A percentile compares a stretch with the other conserved stretches of the same genome.
Evolutionary conservation across 305 asterid species (phyloP).

Genomic region (Solanum aculeatissimum): DNA sequence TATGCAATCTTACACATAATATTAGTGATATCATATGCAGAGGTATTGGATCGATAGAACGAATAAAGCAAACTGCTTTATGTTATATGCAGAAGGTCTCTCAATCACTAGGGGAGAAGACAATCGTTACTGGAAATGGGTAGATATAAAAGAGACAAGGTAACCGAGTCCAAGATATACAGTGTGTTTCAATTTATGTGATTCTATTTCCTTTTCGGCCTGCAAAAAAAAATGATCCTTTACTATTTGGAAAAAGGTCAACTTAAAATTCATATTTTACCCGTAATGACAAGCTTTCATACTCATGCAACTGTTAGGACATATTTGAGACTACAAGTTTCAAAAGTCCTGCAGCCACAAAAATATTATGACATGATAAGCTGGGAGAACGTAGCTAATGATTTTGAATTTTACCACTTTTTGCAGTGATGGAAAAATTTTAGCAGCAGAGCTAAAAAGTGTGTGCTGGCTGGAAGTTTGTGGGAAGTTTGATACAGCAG

Average conservation of each 20-base stretch:
- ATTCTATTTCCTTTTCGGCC: background rate
- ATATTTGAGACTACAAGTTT: background rate
- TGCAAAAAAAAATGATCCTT: background rate
- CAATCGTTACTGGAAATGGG: slow-evolving; percentile 50
- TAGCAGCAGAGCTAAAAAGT: background rate
- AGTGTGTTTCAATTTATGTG: background rate
- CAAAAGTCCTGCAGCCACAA: background rate
- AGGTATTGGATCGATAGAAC: slow-evolving; percentile 54
- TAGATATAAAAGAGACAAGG: slow-evolving; percentile 40
- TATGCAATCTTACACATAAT: background rate
- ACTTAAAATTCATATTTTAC: background rate
- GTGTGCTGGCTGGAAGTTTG: background rate
- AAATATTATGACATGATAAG: background rate
- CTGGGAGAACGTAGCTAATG: background rate
- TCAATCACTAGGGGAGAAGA: slow-evolving; percentile 62
- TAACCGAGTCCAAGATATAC: slow-evolving; percentile 6
- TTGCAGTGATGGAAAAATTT: background rate
- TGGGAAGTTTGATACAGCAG: background rate
- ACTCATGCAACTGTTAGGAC: background rate
- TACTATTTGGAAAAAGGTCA: background rate
- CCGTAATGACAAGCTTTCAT: background rate
- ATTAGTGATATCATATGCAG: slow-evolving; percentile 24
- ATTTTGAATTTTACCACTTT: background rate
- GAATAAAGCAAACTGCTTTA: slow-evolving; percentile 44
- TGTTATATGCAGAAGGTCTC: slow-evolving; percentile 51